Evolutionary conservation across 306 rosid species (phyloP).

Genomic region (Prunus persica): Prunus_persica_NCBIv2 NC_034015.1:18076501-18077000

Average conservation of each 20-base stretch:
- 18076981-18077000: background rate
- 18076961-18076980: background rate
- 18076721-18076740: background rate
- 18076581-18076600: background rate
- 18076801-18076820: conserved; percentile 48
- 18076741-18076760: conserved; percentile 10
- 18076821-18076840: conserved; percentile 60
- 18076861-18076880: conserved; percentile 96
- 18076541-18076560: too few relatives aligned
- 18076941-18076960: background rate
- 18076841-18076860: conserved; percentile 84
- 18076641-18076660: background rate
- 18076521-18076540: too few relatives aligned
- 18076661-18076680: background rate
- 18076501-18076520: background rate
- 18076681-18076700: background rate
- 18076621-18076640: background rate
- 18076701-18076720: background rate
- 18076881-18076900: conserved; percentile 43
- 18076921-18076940: background rate
- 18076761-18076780: conserved; percentile 44
- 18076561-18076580: background rate
- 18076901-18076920: background rate
- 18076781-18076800: conserved; percentile 10
- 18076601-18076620: background rate